Percentiles rank a stretch among this genome's conserved stretches.
Conservation (phyloP, 228 moss, liverwort and hornwort genomes). For the Sphagnum fallax region DNA sequence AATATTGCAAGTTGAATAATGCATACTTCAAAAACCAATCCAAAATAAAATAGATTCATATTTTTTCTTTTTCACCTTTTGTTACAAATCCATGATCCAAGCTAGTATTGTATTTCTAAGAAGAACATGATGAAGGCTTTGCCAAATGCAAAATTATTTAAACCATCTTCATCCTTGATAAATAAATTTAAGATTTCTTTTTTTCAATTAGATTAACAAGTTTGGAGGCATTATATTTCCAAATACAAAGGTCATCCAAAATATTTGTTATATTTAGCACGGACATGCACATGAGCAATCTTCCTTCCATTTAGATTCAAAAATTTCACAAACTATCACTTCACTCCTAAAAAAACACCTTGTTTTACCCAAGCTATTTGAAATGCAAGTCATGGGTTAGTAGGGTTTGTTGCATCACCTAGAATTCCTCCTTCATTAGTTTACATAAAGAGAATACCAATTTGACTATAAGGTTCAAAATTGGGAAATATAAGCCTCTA, state of each 20-base stretch:
- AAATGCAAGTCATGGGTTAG: constrained; percentile 37
- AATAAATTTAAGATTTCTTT: too few species aligned
- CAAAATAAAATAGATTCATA: constrained; percentile 4
- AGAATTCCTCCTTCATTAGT: constrained; percentile 15
- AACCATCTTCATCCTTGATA: constrained; percentile 60
- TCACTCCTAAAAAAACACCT: constrained; percentile 54
- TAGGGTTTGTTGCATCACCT: constrained; percentile 28
- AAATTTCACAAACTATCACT: constrained; percentile 63
- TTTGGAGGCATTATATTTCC: constrained; percentile 50
- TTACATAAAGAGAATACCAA: neutral
- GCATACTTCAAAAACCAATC: too few species aligned
- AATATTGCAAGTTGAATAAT: too few species aligned
- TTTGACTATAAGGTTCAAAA: constrained; percentile 3
- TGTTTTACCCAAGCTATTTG: constrained; percentile 27
- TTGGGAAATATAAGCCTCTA: too few species aligned
- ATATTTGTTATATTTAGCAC: constrained; percentile 63
- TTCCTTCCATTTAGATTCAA: constrained; percentile 53
- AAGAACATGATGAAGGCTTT: constrained; percentile 39
- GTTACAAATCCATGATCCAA: constrained; percentile 41
- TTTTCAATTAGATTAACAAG: constrained; percentile 65
- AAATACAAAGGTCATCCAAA: constrained; percentile 59
- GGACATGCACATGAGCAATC: constrained; percentile 67
- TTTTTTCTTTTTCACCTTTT: constrained; percentile 47
- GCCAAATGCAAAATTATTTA: constrained; percentile 53
- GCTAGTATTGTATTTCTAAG: constrained; percentile 59